phyloP scores from a whole-genome alignment of 2,329 filamentous ascomycete genomes.

The Fusarium nurragi region DNA sequence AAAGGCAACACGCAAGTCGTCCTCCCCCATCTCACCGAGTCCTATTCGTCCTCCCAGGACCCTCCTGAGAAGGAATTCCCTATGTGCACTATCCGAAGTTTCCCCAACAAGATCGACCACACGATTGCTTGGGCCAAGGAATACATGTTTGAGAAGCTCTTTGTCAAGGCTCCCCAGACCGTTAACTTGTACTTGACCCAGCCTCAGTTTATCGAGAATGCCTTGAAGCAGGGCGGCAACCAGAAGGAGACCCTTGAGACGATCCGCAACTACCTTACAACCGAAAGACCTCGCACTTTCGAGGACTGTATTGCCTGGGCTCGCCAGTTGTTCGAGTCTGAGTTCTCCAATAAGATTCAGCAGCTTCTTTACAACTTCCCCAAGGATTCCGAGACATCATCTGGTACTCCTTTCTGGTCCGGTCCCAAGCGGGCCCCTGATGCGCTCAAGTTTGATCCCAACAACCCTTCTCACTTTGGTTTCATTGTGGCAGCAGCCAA shows the following conservation, averaged over 20 bases:
- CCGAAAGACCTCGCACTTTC: constrained; percentile 89
- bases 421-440: constrained; percentile 97
- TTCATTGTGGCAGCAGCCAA: constrained; percentile 91
- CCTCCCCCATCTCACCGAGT: constrained; percentile 89
- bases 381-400: constrained; percentile 88
- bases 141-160: constrained; percentile 87
- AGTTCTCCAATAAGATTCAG: constrained; percentile 96
- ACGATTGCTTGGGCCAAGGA: constrained; percentile 98
- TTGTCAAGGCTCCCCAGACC: constrained; percentile 91
- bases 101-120: constrained; percentile 98
- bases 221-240: constrained; percentile 91
- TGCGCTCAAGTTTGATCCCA: constrained; percentile 85
- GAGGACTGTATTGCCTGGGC: constrained; percentile 98
- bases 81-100: constrained; percentile 97
- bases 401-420: constrained; percentile 95
- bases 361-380: constrained; percentile 98
- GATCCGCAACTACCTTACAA: constrained; percentile 88
- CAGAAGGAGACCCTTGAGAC: constrained; percentile 94
- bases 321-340: constrained; percentile 90
- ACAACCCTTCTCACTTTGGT: constrained; percentile 85
- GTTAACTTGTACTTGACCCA: constrained; percentile 94
- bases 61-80: constrained; percentile 98
- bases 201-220: constrained; percentile 86
- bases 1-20: constrained; percentile 99
- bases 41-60: constrained; percentile 94